Evolutionary conservation across 2,329 filamentous ascomycete genomes (phyloP), one percentile per base, ranked within the genome.

Genomic region (Verticillium nonalfalfae): DNA sequence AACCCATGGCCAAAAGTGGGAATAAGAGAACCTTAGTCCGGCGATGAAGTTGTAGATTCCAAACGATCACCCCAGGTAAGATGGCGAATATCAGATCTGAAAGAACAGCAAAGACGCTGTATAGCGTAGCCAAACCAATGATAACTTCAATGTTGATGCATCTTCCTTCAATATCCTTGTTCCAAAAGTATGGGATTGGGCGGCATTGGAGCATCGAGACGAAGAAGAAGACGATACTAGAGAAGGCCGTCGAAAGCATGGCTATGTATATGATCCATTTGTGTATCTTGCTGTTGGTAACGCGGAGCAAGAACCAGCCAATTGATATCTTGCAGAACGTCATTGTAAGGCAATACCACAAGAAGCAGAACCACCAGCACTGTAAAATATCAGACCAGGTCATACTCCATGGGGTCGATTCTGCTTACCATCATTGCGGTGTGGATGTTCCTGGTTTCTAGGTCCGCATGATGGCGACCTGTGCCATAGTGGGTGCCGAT

Each of bases 1-100:
- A 84, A 34, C 84, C 87, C 73, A 87, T 79, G 7, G 77, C 78
- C 57, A 88, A 72, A 54, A 88, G 77, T 5, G 76, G 75, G 10
- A 79, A 79, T 21, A 87, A 73, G 1, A 82, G 76, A 7, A 78
- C 39, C 67, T 86, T 87, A 2, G 78, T 81, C 60, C 74, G 76
- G 9, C 64, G 66, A 54, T 79, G 79, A 78, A 88, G 85, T 60
- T 85, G 79, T 26, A 87, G 68, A 38, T 79, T 76, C 74, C 77
- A 81, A 1, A 88, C 76, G 3, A 88, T 73, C 61, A 81, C 80
- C 6, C 82, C 76, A 0, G 82, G 83, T 3, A 85, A 68, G 11
- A 85, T 68, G 6, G 81, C 81, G 59, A 83, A 76, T 0, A 77
- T 78, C 58, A 84, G 77, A 67, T 85, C 83, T 40, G 77, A 80